phyloP scores from a whole-genome alignment of 164 flowering plant genomes.

The Taxillus chinensis region DNA sequence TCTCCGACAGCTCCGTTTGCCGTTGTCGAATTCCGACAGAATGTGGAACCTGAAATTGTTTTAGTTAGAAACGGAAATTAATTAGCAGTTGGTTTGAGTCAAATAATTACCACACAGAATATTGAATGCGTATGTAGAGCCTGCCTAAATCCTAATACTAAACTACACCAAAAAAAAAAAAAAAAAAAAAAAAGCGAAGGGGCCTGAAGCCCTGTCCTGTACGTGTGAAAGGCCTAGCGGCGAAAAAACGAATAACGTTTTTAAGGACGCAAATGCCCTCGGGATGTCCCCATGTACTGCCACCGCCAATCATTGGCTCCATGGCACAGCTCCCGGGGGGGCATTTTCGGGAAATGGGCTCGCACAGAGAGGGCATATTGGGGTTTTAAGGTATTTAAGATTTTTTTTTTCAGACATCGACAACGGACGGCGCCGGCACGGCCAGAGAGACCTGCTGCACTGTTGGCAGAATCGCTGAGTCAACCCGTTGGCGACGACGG shows the following conservation, averaged over 20 bases:
- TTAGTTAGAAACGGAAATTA: too few relatives aligned
- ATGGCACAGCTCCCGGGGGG: conserved; percentile 14
- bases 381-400: conserved; percentile 8
- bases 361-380: conserved; percentile 12
- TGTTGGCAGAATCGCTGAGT: conserved; percentile 98
- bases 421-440: too few relatives aligned
- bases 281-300: conserved; percentile 40
- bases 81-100: too few relatives aligned
- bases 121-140: too few relatives aligned
- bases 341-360: conserved; percentile 8
- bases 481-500: conserved; percentile 64
- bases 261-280: conserved; percentile 41
- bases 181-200: too few relatives aligned
- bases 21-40: conserved; percentile 55
- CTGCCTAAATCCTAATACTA: too few relatives aligned
- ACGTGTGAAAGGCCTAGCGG: too few relatives aligned
- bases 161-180: too few relatives aligned
- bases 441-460: conserved; percentile 70
- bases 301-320: conserved; percentile 23
- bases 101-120: too few relatives aligned
- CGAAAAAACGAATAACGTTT: background rate
- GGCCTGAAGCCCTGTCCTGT: too few relatives aligned
- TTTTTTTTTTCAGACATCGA: too few relatives aligned
- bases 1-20: conserved; percentile 70
- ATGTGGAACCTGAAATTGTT: conserved; percentile 32